Conservation (phyloP, 768 basidiomycete species). For the Leccinum arenicola region DNA sequence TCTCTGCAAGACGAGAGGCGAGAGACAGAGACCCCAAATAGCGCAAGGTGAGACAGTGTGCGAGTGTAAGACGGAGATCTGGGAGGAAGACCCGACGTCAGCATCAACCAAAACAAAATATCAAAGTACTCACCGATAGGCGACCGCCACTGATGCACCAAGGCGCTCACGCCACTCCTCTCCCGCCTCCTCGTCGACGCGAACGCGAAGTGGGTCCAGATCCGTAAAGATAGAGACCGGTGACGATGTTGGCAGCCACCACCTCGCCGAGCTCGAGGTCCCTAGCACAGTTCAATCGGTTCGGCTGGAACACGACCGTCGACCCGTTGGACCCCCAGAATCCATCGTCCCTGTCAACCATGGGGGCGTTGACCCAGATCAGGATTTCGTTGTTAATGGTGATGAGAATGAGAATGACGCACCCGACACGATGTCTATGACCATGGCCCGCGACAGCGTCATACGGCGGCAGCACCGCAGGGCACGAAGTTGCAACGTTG, state of each 20-base stretch:
- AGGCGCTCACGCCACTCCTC: constrained; percentile 37
- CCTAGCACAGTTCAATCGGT: constrained; percentile 23
- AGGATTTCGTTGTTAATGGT: neutral
- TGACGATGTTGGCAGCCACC: constrained; percentile 24
- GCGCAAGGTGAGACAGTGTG: neutral
- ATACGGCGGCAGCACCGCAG: neutral
- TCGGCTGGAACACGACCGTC: constrained; percentile 22
- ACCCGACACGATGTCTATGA: neutral
- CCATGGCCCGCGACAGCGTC: neutral
- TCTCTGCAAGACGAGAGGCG: constrained; percentile 4
- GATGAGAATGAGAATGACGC: neutral
- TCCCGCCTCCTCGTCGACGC: constrained; percentile 11
- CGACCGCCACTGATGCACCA: constrained; percentile 65
- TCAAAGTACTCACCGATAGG: constrained; percentile 53
- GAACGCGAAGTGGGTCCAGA: neutral
- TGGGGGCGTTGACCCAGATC: neutral
- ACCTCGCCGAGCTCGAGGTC: constrained; percentile 19
- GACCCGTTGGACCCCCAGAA: neutral
- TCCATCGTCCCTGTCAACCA: neutral
- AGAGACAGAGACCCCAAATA: neutral
- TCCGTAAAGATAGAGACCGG: neutral
- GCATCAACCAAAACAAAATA: neutral
- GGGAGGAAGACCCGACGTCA: neutral
- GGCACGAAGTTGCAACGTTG: no score
- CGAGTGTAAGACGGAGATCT: neutral